Percentiles rank a stretch among this genome's conserved stretches.
Evolutionary conservation across 257 asterid species (phyloP).

Genomic region (Ilex aquifolium): DNA sequence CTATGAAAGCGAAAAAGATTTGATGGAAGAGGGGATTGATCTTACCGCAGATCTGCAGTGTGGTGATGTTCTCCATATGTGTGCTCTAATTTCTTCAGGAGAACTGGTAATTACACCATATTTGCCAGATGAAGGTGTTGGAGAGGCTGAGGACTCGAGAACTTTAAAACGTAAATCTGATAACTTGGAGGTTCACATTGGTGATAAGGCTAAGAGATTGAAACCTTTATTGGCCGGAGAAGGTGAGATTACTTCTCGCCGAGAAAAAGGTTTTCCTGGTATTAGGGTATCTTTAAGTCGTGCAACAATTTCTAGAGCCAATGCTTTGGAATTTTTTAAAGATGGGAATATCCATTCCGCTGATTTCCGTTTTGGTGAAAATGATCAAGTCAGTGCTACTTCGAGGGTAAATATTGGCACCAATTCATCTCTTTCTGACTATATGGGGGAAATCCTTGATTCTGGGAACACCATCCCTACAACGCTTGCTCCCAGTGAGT

Average conservation of each 20-base stretch:
- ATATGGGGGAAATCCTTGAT: slow-evolving; percentile 29
- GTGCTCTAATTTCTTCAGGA: slow-evolving; percentile 63
- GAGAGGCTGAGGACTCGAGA: slow-evolving; percentile 88
- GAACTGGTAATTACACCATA: slow-evolving; percentile 57
- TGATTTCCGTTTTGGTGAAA: slow-evolving; percentile 19
- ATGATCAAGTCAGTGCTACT: slow-evolving; percentile 18
- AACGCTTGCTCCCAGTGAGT: slow-evolving; percentile 29
- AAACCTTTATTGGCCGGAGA: slow-evolving; percentile 56
- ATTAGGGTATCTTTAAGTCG: slow-evolving; percentile 57
- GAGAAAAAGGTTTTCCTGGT: slow-evolving; percentile 93
- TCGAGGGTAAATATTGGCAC: slow-evolving; percentile 20
- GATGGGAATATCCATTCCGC: slow-evolving; percentile 21
- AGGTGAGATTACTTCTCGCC: slow-evolving; percentile 69
- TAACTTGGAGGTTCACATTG: slow-evolving; percentile 33
- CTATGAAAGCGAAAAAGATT: slow-evolving; percentile 57
- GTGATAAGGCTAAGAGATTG: slow-evolving; percentile 44
- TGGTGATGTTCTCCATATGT: slow-evolving; percentile 70
- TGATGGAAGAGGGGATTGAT: slow-evolving; percentile 66
- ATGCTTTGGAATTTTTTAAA: slow-evolving; percentile 44
- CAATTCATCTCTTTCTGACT: slow-evolving; percentile 22
- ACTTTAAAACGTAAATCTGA: slow-evolving; percentile 55
- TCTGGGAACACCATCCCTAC: slow-evolving; percentile 27
- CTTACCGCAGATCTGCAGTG: slow-evolving; percentile 74
- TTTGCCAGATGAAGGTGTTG: slow-evolving; percentile 86
- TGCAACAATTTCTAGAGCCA: slow-evolving; percentile 44